Percentiles rank a stretch among this genome's conserved stretches.
Conservation (phyloP, 73 alveolate species). For the Paramecium primaurelia region DNA sequence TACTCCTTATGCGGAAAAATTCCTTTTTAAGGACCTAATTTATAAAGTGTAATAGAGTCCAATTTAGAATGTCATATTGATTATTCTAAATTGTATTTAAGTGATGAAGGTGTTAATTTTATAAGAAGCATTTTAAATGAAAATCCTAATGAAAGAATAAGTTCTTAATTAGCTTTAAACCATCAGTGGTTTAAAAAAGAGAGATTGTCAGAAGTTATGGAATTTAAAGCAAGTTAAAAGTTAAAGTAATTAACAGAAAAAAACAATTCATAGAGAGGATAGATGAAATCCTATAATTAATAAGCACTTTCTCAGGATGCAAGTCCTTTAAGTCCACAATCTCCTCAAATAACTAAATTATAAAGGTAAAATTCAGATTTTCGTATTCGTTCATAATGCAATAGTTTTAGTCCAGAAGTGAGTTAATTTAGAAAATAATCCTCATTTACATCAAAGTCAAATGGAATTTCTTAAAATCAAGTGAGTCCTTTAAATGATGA, state of each 20-base stretch:
- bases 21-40: not conserved
- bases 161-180: not conserved
- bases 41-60: not conserved
- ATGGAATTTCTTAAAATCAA: not conserved
- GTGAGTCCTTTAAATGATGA: not conserved
- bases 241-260: not conserved
- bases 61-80: not conserved
- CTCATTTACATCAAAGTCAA: not conserved
- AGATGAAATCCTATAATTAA: not conserved
- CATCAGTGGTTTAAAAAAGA: not conserved
- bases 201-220: not conserved
- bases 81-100: not conserved
- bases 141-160: not conserved
- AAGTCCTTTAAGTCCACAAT: not conserved
- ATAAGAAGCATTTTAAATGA: not conserved
- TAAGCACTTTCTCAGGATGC: not conserved
- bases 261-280: not conserved
- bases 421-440: not conserved
- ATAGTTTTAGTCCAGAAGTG: not conserved
- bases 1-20: not conserved
- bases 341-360: not conserved
- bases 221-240: not conserved
- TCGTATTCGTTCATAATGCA: not conserved
- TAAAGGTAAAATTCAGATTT: not conserved
- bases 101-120: not conserved